Conservation (phyloP, 306 rosid genomes). For the Trichosanthes truncata region DNA sequence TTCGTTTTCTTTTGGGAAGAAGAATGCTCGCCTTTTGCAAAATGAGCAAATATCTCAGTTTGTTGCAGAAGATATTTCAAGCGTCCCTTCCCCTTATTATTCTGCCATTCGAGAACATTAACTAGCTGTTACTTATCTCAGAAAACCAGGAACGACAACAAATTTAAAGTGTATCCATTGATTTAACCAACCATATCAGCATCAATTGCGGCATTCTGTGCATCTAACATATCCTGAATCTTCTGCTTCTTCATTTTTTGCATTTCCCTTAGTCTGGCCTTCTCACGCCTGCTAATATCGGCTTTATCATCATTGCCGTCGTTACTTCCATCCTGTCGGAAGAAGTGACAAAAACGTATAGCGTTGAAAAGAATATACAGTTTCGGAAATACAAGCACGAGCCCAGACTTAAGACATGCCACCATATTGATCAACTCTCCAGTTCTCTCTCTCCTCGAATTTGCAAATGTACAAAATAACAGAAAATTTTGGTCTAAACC, state of each 20-base stretch:
- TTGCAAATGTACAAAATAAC: neutral
- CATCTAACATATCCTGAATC: constrained; percentile 79
- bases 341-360: neutral
- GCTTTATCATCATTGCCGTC: constrained; percentile 27
- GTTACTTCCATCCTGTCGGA: constrained; percentile 20
- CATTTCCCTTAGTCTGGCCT: constrained; percentile 72
- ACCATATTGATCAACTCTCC: neutral
- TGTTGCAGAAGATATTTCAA: constrained; percentile 91
- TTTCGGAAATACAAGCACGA: neutral
- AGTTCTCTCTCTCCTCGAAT: neutral
- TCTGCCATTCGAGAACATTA: constrained; percentile 31
- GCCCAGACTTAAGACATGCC: neutral
- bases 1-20: constrained; percentile 66
- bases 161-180: neutral
- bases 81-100: constrained; percentile 77
- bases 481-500: neutral
- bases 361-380: neutral
- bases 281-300: constrained; percentile 74
- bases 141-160: neutral
- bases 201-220: constrained; percentile 78
- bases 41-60: constrained; percentile 97
- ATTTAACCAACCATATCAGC: constrained; percentile 70
- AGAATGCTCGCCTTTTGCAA: constrained; percentile 74
- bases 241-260: constrained; percentile 68
- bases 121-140: neutral